Percentiles rank a stretch among this genome's conserved stretches.
Conservation (phyloP, 2,329 filamentous ascomycete species). For the Gnomoniopsis sp. region DNA sequence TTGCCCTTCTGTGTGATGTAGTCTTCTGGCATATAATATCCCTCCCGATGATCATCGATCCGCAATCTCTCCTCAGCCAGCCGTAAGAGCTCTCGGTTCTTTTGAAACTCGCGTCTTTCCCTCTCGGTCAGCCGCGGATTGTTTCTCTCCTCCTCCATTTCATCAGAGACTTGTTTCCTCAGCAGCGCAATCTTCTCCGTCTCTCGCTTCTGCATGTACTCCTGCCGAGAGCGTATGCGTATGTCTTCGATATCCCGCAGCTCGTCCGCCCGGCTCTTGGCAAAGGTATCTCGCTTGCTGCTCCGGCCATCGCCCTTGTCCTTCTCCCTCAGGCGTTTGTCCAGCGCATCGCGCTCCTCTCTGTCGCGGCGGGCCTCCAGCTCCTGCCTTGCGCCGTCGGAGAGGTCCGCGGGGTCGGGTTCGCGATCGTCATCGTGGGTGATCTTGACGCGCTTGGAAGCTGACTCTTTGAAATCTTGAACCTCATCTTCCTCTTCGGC, state of each 20-base stretch:
- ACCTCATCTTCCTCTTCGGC: constrained; percentile 45
- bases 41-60: constrained; percentile 90
- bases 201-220: constrained; percentile 92
- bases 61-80: constrained; percentile 79
- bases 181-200: constrained; percentile 81
- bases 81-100: constrained; percentile 78
- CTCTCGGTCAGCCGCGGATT: constrained; percentile 70
- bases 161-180: constrained; percentile 85
- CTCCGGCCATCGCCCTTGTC: constrained; percentile 65
- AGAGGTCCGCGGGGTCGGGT: constrained; percentile 46
- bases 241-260: constrained; percentile 67
- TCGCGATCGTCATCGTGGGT: constrained; percentile 49
- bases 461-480: constrained; percentile 64
- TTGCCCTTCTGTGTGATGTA: constrained; percentile 94
- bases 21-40: constrained; percentile 90
- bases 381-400: constrained; percentile 58
- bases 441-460: constrained; percentile 67
- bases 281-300: constrained; percentile 53
- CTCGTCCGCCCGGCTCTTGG: constrained; percentile 63
- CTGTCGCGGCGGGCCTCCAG: constrained; percentile 62
- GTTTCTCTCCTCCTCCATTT: constrained; percentile 74
- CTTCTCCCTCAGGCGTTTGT: constrained; percentile 69
- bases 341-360: constrained; percentile 74
- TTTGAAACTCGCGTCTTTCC: constrained; percentile 84
- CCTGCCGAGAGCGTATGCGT: constrained; percentile 79